Evolutionary conservation across 192 early-diverging fungal species (phyloP), one percentile per base, ranked within the genome.

Genomic region (Coemansia brasiliensis): DNA sequence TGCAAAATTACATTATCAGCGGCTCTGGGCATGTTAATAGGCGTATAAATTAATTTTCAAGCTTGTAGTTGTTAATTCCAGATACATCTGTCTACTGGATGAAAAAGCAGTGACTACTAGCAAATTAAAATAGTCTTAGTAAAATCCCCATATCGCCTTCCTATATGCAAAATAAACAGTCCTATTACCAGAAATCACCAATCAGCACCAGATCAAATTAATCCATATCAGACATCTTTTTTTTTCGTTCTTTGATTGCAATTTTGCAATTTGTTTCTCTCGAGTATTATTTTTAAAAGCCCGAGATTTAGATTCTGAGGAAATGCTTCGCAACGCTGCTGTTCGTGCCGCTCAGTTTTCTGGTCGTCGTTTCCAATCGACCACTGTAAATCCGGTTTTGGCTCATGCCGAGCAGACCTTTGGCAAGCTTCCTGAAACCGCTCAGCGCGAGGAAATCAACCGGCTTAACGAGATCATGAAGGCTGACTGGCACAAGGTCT

Each of bases 401-500:
- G 51, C 50, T 26, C 77, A 72, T 57, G 72, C 66, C 32, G 72
- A 74, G 57, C 61, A 80, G 61, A 59, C 84, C 42, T 91, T 87
- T 84, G 70, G 63, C 51, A 85, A 84, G 65, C 86, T 91, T 39
- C 83, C 88, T 18, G 79, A 88, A 55, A 80, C 83, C 57, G 92
- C 96, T 78, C 91, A 95, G 83, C 80, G 79, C 55, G 86, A 90
- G 52, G 86, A 96, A 52, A 76, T 89, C 55, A 90, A 88, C 65
- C 69, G 82, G 38, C 84, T 98, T 24, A 83, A 83, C 59, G 90
- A 90, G 72, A 83, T 81, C 60, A 92, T 96, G 85, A 94, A 94
- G 84, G 90, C 84, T 43, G 93, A 98, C 84, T 98, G 96, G 96
- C 91, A 91, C 82, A 83, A 85, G 61, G 74, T 98, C 62, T 78